Percentiles rank a stretch among this genome's conserved stretches.
Evolutionary conservation across 306 rosid genomes (phyloP).

Genomic region (Trifolium fragiferum): DNA sequence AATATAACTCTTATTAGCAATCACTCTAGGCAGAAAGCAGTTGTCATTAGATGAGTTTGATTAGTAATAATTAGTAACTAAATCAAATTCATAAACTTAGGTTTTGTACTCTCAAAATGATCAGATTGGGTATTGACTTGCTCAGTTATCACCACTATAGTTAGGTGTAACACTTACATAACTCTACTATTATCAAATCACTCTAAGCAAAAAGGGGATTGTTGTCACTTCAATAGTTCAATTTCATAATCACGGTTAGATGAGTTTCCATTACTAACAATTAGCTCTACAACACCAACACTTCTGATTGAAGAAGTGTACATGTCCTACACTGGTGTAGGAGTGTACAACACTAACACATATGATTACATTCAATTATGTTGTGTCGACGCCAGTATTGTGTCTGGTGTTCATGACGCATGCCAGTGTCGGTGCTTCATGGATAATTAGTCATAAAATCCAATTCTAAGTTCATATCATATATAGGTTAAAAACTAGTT

Average conservation of each 20-base stretch:
- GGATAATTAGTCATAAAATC: not conserved
- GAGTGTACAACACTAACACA: too few relatives aligned
- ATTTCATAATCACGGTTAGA: not conserved
- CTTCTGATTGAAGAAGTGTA: too few relatives aligned
- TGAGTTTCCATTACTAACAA: not conserved
- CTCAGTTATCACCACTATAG: not conserved
- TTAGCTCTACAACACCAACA: not conserved
- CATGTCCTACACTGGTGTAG: too few relatives aligned
- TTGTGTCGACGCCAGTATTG: too few relatives aligned
- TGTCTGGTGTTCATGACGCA: too few relatives aligned
- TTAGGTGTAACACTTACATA: not conserved
- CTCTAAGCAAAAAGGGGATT: not conserved
- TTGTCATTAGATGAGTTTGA: not conserved
- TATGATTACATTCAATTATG: too few relatives aligned
- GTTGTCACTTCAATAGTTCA: not conserved
- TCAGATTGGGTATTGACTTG: not conserved
- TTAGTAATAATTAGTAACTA: not conserved
- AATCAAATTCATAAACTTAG: too few relatives aligned
- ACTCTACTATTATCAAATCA: not conserved
- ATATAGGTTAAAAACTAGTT: too few relatives aligned
- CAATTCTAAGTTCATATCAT: not conserved
- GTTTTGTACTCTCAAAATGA: too few relatives aligned
- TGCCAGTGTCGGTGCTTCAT: too few relatives aligned
- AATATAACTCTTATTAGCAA: not conserved
- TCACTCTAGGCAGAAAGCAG: too few relatives aligned